These are phyloP conservation scores for Pseudocercospora musae DNA, from an alignment of 2,329 filamentous ascomycete species.

Conservation along the genomic window DNA sequence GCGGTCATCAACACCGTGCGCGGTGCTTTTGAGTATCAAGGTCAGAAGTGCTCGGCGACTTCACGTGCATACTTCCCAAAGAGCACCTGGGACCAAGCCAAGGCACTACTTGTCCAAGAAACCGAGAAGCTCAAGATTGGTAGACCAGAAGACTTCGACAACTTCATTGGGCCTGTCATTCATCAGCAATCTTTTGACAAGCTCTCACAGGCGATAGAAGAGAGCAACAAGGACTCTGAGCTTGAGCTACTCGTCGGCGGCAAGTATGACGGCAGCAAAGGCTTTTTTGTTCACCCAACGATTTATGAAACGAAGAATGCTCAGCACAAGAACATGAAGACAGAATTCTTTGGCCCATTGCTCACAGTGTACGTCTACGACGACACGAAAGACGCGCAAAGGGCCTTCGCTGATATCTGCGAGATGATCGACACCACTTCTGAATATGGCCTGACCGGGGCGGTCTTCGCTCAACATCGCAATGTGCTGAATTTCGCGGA, in stretches of 20 bases:
- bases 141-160: conserved; percentile 64
- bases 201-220: conserved; percentile 71
- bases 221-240: conserved; percentile 70
- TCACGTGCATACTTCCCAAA: conserved; percentile 75
- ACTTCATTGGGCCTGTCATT: conserved; percentile 87
- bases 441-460: conserved; percentile 75
- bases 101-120: conserved; percentile 64
- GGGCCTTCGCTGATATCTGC: conserved; percentile 59
- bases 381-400: conserved; percentile 49
- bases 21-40: conserved; percentile 86
- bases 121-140: conserved; percentile 69
- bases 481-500: conserved; percentile 65
- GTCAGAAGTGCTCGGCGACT: conserved; percentile 86
- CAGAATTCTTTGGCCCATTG: conserved; percentile 80
- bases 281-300: conserved; percentile 81
- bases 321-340: conserved; percentile 68
- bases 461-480: conserved; percentile 70
- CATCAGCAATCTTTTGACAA: conserved; percentile 79
- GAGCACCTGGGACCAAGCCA: conserved; percentile 71
- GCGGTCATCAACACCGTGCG: conserved; percentile 79
- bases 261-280: conserved; percentile 71
- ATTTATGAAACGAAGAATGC: conserved; percentile 74
- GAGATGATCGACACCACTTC: conserved; percentile 66
- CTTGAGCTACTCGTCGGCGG: conserved; percentile 73
- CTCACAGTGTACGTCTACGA: conserved; percentile 74